A percentile compares a stretch with the other conserved stretches of the same genome.
These are phyloP conservation scores for Falciphora oryzae DNA, from an alignment of 2,329 filamentous ascomycete genomes.

Conservation along the genomic window DNA sequence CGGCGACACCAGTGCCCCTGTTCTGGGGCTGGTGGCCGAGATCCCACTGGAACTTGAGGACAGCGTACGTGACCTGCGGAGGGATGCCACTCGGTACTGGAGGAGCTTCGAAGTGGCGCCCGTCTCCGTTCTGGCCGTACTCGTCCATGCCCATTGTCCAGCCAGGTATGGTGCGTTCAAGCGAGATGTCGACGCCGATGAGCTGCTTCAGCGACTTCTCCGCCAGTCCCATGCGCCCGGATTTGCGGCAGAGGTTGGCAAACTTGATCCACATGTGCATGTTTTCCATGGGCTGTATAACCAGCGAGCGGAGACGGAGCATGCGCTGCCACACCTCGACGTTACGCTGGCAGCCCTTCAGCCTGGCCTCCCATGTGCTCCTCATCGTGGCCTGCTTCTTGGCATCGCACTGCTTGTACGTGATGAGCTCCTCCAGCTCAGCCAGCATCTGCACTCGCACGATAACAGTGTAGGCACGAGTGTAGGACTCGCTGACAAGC, in stretches of 20 bases:
- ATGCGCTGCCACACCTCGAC: slow-evolving; percentile 98
- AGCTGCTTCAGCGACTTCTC: slow-evolving; percentile 92
- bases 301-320: slow-evolving; percentile 87
- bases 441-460: slow-evolving; percentile 98
- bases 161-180: slow-evolving; percentile 56
- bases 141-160: slow-evolving; percentile 29
- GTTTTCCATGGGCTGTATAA: slow-evolving; percentile 87
- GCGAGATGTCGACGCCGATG: slow-evolving; percentile 63
- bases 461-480: slow-evolving; percentile 94
- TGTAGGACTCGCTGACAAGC: slow-evolving; percentile 96
- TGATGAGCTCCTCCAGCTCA: slow-evolving; percentile 95
- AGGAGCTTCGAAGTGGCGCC: slow-evolving; percentile 15
- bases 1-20: slow-evolving; percentile 38
- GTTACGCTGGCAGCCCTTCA: slow-evolving; percentile 93
- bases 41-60: slow-evolving; percentile 96
- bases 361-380: slow-evolving; percentile 88
- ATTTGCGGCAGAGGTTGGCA: slow-evolving; percentile 95
- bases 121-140: slow-evolving; percentile 8
- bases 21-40: slow-evolving; percentile 57
- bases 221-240: slow-evolving; percentile 85
- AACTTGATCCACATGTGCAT: slow-evolving; percentile 99
- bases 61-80: slow-evolving; percentile 89
- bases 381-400: slow-evolving; percentile 89
- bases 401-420: slow-evolving; percentile 90
- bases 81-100: slow-evolving; percentile 29